Percentiles rank a stretch among this genome's conserved stretches.
Evolutionary conservation across 1,284 basidiomycete genomes (phyloP).

Genomic region (Malassezia caprae): DNA sequence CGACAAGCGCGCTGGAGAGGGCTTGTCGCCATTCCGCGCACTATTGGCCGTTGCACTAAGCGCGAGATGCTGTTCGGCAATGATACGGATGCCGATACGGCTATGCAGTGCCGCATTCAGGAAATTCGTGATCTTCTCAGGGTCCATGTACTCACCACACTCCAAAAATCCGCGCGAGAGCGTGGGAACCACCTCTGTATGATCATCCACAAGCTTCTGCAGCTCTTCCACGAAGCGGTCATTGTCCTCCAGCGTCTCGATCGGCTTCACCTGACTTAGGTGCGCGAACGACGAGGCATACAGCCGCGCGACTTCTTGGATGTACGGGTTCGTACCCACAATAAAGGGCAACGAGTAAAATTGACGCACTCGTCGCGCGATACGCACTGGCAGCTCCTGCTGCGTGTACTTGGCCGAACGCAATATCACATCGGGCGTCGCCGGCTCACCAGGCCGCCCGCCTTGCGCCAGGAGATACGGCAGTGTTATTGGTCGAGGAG

Average conservation of each 20-base stretch:
- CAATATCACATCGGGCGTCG: slow-evolving; percentile 32
- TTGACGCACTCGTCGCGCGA: slow-evolving; percentile 38
- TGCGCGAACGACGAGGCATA: slow-evolving; percentile 66
- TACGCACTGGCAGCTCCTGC: slow-evolving; percentile 43
- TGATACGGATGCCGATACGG: slow-evolving; percentile 74
- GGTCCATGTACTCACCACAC: slow-evolving; percentile 69
- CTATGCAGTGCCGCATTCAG: slow-evolving; percentile 74
- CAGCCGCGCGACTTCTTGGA: slow-evolving; percentile 62
- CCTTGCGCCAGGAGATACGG: slow-evolving; percentile 36
- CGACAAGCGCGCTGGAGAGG: neutral
- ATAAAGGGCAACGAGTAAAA: slow-evolving; percentile 53
- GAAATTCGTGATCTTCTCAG: slow-evolving; percentile 65
- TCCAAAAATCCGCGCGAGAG: slow-evolving; percentile 85
- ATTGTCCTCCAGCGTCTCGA: slow-evolving; percentile 63
- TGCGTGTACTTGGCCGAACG: slow-evolving; percentile 39
- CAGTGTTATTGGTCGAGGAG: slow-evolving; percentile 37
- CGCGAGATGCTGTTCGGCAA: slow-evolving; percentile 83
- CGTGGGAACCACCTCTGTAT: slow-evolving; percentile 76
- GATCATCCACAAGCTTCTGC: slow-evolving; percentile 62
- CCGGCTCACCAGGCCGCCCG: slow-evolving; percentile 27
- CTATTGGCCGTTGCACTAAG: slow-evolving; percentile 48
- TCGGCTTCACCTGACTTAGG: slow-evolving; percentile 60
- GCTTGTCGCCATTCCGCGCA: neutral
- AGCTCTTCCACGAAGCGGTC: slow-evolving; percentile 60
- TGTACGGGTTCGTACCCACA: slow-evolving; percentile 78